These are phyloP conservation scores for Prunus kanzakura DNA, from an alignment of 306 rosid genomes.

Conservation along the genomic window DNA sequence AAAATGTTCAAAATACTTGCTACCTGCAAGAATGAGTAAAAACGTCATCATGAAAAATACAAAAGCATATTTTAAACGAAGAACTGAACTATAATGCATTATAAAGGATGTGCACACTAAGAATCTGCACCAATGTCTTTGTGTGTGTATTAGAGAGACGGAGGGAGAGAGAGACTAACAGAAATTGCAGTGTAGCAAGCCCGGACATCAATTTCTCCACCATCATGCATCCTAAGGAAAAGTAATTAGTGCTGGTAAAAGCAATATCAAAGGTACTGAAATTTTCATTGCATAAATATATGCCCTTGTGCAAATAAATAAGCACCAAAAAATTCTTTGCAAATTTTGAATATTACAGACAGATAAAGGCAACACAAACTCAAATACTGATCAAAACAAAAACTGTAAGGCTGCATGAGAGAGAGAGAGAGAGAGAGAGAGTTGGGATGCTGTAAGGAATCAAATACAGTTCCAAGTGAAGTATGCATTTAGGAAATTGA, in stretches of 20 bases:
- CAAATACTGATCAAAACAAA: background rate
- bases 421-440: background rate
- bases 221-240: constrained; percentile 74
- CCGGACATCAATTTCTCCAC: constrained; percentile 87
- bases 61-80: background rate
- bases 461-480: background rate
- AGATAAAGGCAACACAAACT: background rate
- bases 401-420: background rate
- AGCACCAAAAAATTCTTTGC: background rate
- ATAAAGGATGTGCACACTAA: background rate
- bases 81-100: background rate
- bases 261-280: background rate
- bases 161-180: constrained; percentile 47
- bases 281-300: background rate
- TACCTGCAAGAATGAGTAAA: constrained; percentile 51
- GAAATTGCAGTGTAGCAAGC: constrained; percentile 97
- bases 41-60: background rate
- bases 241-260: background rate
- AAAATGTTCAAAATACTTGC: constrained; percentile 88
- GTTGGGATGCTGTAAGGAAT: too few relatives aligned
- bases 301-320: background rate
- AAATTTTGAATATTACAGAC: background rate
- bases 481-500: background rate
- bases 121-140: background rate
- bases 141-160: background rate